phyloP scores from a whole-genome alignment of 2,329 filamentous ascomycete species.

The Aureobasidium sp. region DNA sequence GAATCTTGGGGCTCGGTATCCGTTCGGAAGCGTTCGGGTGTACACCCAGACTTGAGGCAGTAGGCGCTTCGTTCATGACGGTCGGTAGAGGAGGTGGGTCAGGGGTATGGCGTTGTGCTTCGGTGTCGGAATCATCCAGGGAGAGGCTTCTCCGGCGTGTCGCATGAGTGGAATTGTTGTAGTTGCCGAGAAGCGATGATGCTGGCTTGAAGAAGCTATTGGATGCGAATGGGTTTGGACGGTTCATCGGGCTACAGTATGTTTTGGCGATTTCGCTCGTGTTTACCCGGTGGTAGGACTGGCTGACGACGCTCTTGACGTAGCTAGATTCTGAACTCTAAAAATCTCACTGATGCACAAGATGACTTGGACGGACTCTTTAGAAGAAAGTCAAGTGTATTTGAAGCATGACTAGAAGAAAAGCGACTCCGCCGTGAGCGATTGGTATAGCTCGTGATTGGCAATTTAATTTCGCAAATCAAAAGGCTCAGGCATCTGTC shows the following conservation, averaged over 20 bases:
- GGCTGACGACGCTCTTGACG: background rate
- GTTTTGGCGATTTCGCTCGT: background rate
- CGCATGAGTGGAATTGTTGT: conserved; percentile 21
- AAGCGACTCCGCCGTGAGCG: background rate
- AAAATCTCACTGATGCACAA: background rate
- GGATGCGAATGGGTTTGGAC: conserved; percentile 20
- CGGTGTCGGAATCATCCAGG: conserved; percentile 31
- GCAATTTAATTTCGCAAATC: background rate
- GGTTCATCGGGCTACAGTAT: conserved; percentile 19
- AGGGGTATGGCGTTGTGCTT: conserved; percentile 20
- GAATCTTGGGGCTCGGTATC: conserved; percentile 27
- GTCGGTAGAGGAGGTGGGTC: conserved; percentile 15
- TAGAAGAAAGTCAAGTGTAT: background rate
- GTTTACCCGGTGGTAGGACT: background rate
- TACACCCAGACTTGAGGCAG: conserved; percentile 18
- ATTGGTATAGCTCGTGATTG: background rate
- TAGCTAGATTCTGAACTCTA: background rate
- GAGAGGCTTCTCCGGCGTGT: conserved; percentile 22
- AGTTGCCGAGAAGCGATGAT: conserved; percentile 29
- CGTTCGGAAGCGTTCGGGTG: conserved; percentile 19
- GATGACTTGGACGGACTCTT: background rate
- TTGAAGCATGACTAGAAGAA: background rate
- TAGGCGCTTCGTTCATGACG: background rate
- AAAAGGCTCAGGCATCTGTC: background rate
- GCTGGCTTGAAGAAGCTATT: conserved; percentile 33